Base-by-base conservation (phyloP, 2,329 filamentous ascomycete species). In the Pseudocercospora musae region DNA sequence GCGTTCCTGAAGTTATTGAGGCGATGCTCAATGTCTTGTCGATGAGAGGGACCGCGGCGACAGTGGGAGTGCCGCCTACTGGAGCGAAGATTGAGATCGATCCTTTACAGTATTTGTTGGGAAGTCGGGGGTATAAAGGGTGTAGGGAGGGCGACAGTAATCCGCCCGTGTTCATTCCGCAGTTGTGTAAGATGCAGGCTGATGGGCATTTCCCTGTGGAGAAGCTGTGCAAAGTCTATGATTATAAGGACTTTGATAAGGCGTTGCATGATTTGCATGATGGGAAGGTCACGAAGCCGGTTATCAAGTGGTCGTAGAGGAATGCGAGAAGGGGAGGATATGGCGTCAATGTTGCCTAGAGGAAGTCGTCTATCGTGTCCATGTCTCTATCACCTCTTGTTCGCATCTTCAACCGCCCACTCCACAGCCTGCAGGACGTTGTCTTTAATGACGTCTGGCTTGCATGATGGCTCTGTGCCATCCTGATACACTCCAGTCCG, bases 381-480 rank as follows among this genome's bases (percentile, higher is more conserved):
- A 25, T 25, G 9, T 49, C 44, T 21, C 21, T 25, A 49, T 59
- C 31, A 29, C 15, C 33, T 48, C 31, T 20, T 57, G 49, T 54
- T 67, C 58, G 82, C 78, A 68, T 79, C 80, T 75, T 85, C 80
- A 71, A 95, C 76, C 4, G 88, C 91, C 89, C 89, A 96, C 64
- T 86, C 80, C 4, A 96, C 90, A 10, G 90, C 92, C 66, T 87
- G 86, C 69, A 85, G 82, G 3, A 96, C 92, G 77, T 94, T 87
- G 40, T 90, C 84, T 21, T 89, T 87, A 64, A 92, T 86, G 25
- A 82, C 83, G 55, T 81, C 83, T 7, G 91, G 91, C 68, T 78
- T 79, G 73, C 85, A 83, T 20, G 81, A 81, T 13, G 90, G 89
- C 68, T 74, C 74, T 15, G 75, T 77, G 0, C 81, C 83, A 49